These are phyloP conservation scores for Alternaria triticina DNA, from an alignment of 2,329 filamentous ascomycete genomes.

Conservation along the genomic window DNA sequence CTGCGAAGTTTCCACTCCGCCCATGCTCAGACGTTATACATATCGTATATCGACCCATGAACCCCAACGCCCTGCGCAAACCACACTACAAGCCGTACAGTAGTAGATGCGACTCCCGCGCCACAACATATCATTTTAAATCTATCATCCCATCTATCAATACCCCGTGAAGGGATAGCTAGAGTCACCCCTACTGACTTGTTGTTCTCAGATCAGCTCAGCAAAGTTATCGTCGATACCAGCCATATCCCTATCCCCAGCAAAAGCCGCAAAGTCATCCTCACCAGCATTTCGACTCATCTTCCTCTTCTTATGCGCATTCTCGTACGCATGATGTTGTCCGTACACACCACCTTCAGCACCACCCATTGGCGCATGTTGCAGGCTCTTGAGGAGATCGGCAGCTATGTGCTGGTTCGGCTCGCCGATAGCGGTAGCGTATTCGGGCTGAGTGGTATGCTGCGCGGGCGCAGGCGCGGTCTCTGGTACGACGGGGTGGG, in stretches of 20 bases:
- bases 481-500: conserved; percentile 35
- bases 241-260: conserved; percentile 58
- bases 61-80: background rate
- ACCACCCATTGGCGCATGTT: conserved; percentile 31
- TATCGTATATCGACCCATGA: background rate
- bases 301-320: conserved; percentile 47
- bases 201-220: conserved; percentile 52
- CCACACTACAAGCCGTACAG: background rate
- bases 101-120: background rate
- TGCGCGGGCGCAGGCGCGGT: conserved; percentile 30
- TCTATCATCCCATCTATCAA: background rate
- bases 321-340: conserved; percentile 27
- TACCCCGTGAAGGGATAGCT: too few relatives aligned
- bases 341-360: conserved; percentile 32
- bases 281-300: conserved; percentile 40
- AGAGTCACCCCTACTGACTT: background rate
- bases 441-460: conserved; percentile 23
- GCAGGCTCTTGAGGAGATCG: conserved; percentile 41
- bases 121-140: background rate
- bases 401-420: conserved; percentile 26
- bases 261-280: conserved; percentile 49
- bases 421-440: conserved; percentile 32
- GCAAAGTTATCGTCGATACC: conserved; percentile 68
- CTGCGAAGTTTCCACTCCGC: background rate
- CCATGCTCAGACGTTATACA: background rate